Base-by-base conservation (phyloP, 495 filamentous ascomycete species). In the Rhypophila decipiens region DNA sequence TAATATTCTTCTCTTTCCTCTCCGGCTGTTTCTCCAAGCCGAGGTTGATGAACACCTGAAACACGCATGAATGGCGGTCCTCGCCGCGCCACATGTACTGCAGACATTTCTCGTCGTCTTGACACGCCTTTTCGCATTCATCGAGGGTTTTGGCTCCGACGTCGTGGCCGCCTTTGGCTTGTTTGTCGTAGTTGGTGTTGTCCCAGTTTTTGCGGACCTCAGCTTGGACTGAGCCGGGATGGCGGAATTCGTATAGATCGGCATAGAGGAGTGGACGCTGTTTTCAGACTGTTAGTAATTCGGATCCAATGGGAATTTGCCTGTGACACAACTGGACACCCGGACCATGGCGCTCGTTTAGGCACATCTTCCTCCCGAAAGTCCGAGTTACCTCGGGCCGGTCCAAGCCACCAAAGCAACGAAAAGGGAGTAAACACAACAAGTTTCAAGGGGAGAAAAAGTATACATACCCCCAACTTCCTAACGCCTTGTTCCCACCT, bases 401-500 rank as follows among this genome's bases (percentile, higher is more conserved):
- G n/a, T n/a, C n/a, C n/a, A n/a, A n/a, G n/a, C n/a, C n/a, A n/a
- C n/a, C n/a, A n/a, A n/a, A n/a, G n/a, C n/a, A n/a, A n/a, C n/a
- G n/a, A n/a, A n/a, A n/a, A n/a, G n/a, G n/a, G n/a, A n/a, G n/a
- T n/a, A n/a, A n/a, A n/a, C n/a, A n/a, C n/a, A n/a, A n/a, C n/a
- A n/a, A n/a, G n/a, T n/a, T n/a, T n/a, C n/a, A n/a, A n/a, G n/a
- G n/a, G n/a, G n/a, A n/a, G n/a, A n/a, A 3, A 1, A n/a, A 15
- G 9, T 20, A 8, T 12, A 68, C 63, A 39, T 66, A 54, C 51
- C 13, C 41, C 48, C 1, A 39, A 15, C 43, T 42, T 49, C 18
- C 52, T 45, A 24, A 37, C 39, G 21, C 24, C 44, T 13, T 47
- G 45, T 29, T 44, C 54, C 54, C 53, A 60, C 29, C 41, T 46